phyloP scores from a whole-genome alignment of 768 basidiomycete genomes.

The Tricholoma bakamatsutake region DNA sequence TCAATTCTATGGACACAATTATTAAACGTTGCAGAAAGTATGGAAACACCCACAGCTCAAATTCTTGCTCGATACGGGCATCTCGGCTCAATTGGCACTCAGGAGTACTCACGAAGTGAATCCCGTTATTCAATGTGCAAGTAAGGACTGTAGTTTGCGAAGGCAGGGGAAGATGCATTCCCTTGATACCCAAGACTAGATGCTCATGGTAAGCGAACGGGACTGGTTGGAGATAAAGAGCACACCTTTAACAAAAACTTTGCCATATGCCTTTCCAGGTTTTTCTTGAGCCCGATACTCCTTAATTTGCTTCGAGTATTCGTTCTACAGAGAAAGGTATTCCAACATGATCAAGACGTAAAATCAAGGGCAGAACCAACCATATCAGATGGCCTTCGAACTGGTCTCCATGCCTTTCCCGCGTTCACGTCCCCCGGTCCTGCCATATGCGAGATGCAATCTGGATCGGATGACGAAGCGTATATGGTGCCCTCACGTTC shows the following conservation, averaged over 20 bases:
- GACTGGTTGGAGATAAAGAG: not conserved
- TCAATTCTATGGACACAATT: slow-evolving; percentile 48
- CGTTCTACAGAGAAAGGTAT: slow-evolving; percentile 51
- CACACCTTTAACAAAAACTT: slow-evolving; percentile 90
- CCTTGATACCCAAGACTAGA: slow-evolving; percentile 72
- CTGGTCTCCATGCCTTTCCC: slow-evolving; percentile 81
- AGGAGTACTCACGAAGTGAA: slow-evolving; percentile 91
- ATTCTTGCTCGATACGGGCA: slow-evolving; percentile 77
- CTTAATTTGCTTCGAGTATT: slow-evolving; percentile 87
- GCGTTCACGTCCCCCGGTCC: slow-evolving; percentile 78
- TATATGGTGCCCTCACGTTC: slow-evolving; percentile 75
- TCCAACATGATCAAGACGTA: not conserved
- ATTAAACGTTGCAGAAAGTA: not conserved
- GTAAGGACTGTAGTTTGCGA: slow-evolving; percentile 67
- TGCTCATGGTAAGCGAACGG: slow-evolving; percentile 1
- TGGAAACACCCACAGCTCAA: slow-evolving; percentile 65
- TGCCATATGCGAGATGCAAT: slow-evolving; percentile 64
- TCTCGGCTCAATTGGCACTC: slow-evolving; percentile 57
- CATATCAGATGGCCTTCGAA: slow-evolving; percentile 92
- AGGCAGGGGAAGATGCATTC: slow-evolving; percentile 74
- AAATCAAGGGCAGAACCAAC: slow-evolving; percentile 35
- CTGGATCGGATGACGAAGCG: slow-evolving; percentile 69
- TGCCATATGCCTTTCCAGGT: slow-evolving; percentile 77
- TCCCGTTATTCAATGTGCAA: slow-evolving; percentile 93
- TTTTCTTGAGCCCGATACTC: slow-evolving; percentile 76